Evolutionary conservation across 352 stramenopile species (phyloP).

Genomic region (Phytophthora sp.): DNA sequence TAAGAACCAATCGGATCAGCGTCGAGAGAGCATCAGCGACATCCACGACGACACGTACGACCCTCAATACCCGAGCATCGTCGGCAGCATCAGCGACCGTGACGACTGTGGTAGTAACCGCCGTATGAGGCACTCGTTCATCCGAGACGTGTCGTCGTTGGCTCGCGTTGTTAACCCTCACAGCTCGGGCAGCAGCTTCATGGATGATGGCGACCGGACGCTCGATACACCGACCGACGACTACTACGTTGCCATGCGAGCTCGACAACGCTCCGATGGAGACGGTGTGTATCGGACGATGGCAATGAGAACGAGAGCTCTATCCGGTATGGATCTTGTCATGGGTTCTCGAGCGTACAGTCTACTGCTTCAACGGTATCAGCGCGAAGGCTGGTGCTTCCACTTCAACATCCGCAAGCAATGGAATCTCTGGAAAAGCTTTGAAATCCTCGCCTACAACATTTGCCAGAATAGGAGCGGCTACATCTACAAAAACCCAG

Average conservation of each 20-base stretch:
- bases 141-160: conserved; percentile 31
- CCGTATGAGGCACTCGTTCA: conserved; percentile 41
- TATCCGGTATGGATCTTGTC: conserved; percentile 82
- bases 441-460: conserved; percentile 89
- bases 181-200: conserved; percentile 22
- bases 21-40: conserved; percentile 34
- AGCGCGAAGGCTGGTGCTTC: conserved; percentile 83
- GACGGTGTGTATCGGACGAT: conserved; percentile 26
- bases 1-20: conserved; percentile 36
- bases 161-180: conserved; percentile 25
- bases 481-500: conserved; percentile 91
- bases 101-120: conserved; percentile 28
- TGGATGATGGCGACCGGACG: conserved; percentile 28
- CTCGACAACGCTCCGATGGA: conserved; percentile 18
- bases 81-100: conserved; percentile 37
- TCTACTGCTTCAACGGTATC: conserved; percentile 75
- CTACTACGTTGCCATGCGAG: conserved; percentile 27
- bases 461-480: conserved; percentile 87
- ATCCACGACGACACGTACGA: conserved; percentile 39
- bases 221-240: conserved; percentile 34
- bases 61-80: conserved; percentile 15
- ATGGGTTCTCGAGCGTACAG: conserved; percentile 74
- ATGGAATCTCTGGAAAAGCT: conserved; percentile 88
- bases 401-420: conserved; percentile 83
- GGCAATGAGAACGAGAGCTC: conserved; percentile 42